Percentiles rank a stretch among this genome's conserved stretches.
Conservation (phyloP, 2,329 filamentous ascomycete species). For the Arthrinium phaeospermum region DNA sequence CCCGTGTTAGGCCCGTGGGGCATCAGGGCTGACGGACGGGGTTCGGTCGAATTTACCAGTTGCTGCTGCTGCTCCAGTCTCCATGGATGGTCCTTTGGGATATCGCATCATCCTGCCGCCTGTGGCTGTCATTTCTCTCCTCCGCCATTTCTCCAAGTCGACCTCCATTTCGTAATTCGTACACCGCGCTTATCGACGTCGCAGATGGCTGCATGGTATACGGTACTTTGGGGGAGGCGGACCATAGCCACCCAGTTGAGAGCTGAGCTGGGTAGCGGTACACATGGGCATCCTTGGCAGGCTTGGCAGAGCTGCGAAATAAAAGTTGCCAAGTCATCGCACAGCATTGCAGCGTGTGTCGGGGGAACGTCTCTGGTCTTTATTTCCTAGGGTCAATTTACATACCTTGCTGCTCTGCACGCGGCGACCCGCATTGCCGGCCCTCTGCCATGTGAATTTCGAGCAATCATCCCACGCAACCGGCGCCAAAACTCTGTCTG, state of each 20-base stretch:
- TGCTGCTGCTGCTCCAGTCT: neutral
- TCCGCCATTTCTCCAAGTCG: neutral
- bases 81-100: neutral
- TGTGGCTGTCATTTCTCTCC: neutral
- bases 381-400: conserved; percentile 5
- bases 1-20: neutral
- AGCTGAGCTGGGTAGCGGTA: conserved; percentile 20
- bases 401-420: conserved; percentile 3
- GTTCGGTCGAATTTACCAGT: neutral
- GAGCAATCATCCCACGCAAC: conserved; percentile 5
- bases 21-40: conserved; percentile 12
- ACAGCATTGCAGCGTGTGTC: conserved; percentile 22
- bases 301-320: conserved; percentile 18
- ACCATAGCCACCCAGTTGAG: neutral
- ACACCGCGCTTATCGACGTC: conserved; percentile 12
- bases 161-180: neutral
- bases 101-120: conserved; percentile 6
- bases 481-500: neutral
- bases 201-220: conserved; percentile 9
- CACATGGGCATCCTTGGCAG: conserved; percentile 20
- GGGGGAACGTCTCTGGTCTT: neutral
- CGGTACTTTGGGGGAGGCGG: neutral
- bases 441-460: conserved; percentile 7
- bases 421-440: conserved; percentile 12
- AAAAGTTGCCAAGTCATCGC: conserved; percentile 25